Conservation (phyloP, 768 basidiomycete species). For the Holtermannia corniformis region DNA sequence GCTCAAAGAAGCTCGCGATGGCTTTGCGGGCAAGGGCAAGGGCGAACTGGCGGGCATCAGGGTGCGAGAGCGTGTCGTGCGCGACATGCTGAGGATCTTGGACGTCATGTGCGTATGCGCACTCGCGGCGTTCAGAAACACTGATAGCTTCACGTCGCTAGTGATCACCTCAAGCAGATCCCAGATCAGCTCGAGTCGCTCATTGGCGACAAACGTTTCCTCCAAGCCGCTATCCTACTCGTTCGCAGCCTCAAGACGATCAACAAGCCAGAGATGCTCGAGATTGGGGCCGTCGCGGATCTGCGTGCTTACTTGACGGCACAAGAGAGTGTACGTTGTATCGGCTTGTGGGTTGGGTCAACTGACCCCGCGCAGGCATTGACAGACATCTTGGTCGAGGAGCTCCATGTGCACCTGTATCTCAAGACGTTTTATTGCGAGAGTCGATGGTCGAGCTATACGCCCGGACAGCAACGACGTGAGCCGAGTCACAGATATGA, state of each 20-base stretch:
- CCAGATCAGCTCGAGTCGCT: constrained; percentile 86
- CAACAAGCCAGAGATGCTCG: constrained; percentile 82
- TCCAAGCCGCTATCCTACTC: constrained; percentile 78
- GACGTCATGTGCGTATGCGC: constrained; percentile 70
- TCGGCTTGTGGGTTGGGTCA: neutral
- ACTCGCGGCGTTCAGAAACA: neutral
- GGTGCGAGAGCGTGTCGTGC: constrained; percentile 76
- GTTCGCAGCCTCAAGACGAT: constrained; percentile 81
- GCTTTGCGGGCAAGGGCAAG: constrained; percentile 51
- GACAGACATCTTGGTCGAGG: constrained; percentile 85
- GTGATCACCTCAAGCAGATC: constrained; percentile 79
- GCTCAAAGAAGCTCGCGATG: constrained; percentile 65
- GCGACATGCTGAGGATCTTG: constrained; percentile 89
- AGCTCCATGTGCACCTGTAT: constrained; percentile 93
- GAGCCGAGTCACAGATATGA: constrained; percentile 38
- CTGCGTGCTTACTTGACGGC: constrained; percentile 68
- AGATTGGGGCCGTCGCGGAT: constrained; percentile 90
- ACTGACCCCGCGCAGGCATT: constrained; percentile 54
- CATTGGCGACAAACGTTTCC: constrained; percentile 88
- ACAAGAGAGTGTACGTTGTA: constrained; percentile 68
- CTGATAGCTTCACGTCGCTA: constrained; percentile 38
- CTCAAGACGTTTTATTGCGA: constrained; percentile 96
- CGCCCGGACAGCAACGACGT: constrained; percentile 68
- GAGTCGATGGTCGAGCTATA: constrained; percentile 76
- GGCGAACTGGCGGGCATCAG: constrained; percentile 48